Evolutionary conservation across 805 yeast species (phyloP).

Genomic region (Naumovozyma castellii): DNA sequence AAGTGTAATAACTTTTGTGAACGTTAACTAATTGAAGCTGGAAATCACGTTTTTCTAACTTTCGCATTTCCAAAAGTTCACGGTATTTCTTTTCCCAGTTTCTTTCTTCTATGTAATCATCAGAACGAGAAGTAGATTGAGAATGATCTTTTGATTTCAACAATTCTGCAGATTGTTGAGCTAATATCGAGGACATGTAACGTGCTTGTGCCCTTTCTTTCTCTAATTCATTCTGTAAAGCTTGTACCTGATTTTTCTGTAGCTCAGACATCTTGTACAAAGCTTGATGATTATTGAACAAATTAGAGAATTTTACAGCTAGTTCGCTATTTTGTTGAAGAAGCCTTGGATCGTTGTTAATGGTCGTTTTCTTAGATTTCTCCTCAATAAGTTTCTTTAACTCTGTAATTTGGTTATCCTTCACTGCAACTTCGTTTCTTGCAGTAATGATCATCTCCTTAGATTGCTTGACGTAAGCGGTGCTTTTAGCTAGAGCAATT

Average conservation of each 20-base stretch:
- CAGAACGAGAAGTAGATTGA: background rate
- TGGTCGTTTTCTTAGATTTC: background rate
- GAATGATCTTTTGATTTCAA: background rate
- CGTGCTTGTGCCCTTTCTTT: background rate
- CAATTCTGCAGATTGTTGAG: background rate
- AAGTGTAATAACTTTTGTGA: constrained; percentile 5
- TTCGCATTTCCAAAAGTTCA: background rate
- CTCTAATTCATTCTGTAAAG: background rate
- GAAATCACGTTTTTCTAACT: background rate
- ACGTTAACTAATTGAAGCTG: constrained; percentile 2
- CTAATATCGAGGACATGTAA: background rate
- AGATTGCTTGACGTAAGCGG: no score
- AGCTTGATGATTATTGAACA: constrained; percentile 2
- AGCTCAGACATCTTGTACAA: background rate
- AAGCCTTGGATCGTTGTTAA: background rate
- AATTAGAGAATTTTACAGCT: constrained; percentile 1
- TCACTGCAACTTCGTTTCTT: background rate
- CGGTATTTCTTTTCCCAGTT: constrained; percentile 6
- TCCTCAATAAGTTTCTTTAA: background rate
- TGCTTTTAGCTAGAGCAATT: no score
- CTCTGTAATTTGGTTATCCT: background rate
- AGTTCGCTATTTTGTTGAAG: background rate
- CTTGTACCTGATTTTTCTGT: background rate
- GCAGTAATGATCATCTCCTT: no score
- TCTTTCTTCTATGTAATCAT: background rate